These are phyloP conservation scores for Podaxis mareebaensis DNA, from an alignment of 768 basidiomycete genomes.

Conservation along the genomic window DNA sequence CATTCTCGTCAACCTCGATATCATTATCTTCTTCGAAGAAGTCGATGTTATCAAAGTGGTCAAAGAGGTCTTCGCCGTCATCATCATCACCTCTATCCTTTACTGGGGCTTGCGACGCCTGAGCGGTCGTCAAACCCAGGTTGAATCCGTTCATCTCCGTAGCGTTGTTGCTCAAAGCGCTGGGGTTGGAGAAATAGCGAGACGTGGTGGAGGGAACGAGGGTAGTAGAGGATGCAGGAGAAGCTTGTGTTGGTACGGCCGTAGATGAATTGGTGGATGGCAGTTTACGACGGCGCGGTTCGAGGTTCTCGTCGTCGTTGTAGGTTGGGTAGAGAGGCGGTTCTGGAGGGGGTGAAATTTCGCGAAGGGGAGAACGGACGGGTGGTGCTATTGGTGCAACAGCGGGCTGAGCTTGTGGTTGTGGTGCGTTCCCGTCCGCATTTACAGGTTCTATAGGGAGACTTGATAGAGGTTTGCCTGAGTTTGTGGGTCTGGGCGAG, in stretches of 20 bases:
- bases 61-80: constrained; percentile 6
- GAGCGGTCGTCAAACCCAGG: constrained; percentile 13
- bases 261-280: constrained; percentile 22
- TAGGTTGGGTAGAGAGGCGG: constrained; percentile 23
- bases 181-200: constrained; percentile 13
- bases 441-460: constrained; percentile 18
- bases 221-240: constrained; percentile 17
- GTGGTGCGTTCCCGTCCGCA: constrained; percentile 25
- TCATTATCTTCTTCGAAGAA: not conserved
- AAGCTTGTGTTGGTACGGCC: constrained; percentile 5
- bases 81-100: not conserved
- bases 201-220: constrained; percentile 17
- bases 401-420: constrained; percentile 13
- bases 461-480: constrained; percentile 3
- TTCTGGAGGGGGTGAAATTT: constrained; percentile 37
- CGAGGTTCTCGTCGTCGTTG: constrained; percentile 41
- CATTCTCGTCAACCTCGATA: constrained; percentile 8
- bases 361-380: constrained; percentile 38
- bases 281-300: constrained; percentile 37
- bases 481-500: not conserved
- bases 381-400: constrained; percentile 10
- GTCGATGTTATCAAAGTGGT: constrained; percentile 13
- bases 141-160: constrained; percentile 3
- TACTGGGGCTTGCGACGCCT: constrained; percentile 3
- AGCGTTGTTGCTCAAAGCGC: constrained; percentile 14